phyloP scores from a whole-genome alignment of 148 eudicot genomes.

The Simmondsia chinensis region DNA sequence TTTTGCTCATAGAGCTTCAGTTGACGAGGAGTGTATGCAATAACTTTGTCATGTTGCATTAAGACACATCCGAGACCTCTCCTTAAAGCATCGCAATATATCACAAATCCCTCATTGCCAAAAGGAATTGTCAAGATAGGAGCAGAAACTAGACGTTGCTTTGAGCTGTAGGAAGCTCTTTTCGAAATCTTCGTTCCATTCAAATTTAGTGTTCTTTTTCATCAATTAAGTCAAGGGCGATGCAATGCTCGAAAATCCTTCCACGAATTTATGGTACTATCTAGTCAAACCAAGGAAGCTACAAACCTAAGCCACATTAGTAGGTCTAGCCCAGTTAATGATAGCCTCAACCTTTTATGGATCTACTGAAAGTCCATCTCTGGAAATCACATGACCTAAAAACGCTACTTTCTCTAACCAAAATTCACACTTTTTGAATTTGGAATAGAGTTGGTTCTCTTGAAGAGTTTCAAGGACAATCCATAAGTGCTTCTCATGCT shows the following conservation, averaged over 20 bases:
- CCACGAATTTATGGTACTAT: not conserved
- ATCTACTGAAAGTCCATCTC: not conserved
- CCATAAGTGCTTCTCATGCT: not conserved
- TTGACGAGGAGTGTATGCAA: no score
- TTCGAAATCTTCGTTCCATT: not conserved
- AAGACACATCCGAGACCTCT: not conserved
- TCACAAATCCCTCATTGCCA: not conserved
- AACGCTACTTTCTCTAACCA: not conserved
- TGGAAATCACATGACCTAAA: not conserved
- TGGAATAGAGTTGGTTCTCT: not conserved
- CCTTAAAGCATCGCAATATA: not conserved
- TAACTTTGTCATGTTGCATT: not conserved
- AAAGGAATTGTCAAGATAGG: not conserved
- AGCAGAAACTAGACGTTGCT: not conserved
- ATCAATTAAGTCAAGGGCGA: not conserved
- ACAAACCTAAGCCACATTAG: not conserved
- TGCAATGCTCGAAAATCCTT: not conserved
- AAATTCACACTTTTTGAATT: not conserved
- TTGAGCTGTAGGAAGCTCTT: not conserved
- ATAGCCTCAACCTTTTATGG: not conserved
- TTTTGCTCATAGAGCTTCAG: no score
- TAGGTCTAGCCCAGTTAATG: not conserved
- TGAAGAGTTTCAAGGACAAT: not conserved
- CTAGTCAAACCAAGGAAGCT: not conserved
- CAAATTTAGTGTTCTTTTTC: not conserved